phyloP scores from a whole-genome alignment of 2,329 filamentous ascomycete genomes.

The Fusarium robinianum region DNA sequence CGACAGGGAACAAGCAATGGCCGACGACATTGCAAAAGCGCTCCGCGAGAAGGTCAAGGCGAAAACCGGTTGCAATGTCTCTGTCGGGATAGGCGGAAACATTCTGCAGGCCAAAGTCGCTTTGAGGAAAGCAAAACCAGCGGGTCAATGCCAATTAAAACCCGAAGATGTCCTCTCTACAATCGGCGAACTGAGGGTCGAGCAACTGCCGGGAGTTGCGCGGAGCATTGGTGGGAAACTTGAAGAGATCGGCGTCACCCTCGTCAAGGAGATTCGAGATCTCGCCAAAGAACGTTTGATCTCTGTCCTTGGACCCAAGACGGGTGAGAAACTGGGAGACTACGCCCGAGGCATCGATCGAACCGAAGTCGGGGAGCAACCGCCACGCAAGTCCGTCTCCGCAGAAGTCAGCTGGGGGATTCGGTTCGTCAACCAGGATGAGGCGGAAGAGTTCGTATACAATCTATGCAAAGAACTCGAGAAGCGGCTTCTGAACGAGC shows the following conservation, averaged over 20 bases:
- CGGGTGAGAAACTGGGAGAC: slow-evolving; percentile 86
- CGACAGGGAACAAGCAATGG: slow-evolving; percentile 78
- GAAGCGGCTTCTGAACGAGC: slow-evolving; percentile 77
- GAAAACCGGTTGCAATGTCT: slow-evolving; percentile 83
- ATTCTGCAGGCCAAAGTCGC: slow-evolving; percentile 91
- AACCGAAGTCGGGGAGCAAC: slow-evolving; percentile 82
- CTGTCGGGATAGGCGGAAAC: slow-evolving; percentile 89
- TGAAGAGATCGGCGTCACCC: slow-evolving; percentile 80
- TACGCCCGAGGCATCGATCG: slow-evolving; percentile 88
- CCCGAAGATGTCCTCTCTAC: slow-evolving; percentile 78
- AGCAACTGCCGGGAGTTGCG: slow-evolving; percentile 88
- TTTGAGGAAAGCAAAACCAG: slow-evolving; percentile 88
- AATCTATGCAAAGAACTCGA: slow-evolving; percentile 86
- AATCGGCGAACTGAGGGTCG: slow-evolving; percentile 76
- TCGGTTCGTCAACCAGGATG: slow-evolving; percentile 86
- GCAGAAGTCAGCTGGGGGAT: slow-evolving; percentile 99
- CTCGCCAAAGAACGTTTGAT: slow-evolving; percentile 76
- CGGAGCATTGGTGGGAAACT: slow-evolving; percentile 86
- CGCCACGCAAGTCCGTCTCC: slow-evolving; percentile 89
- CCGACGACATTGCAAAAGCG: slow-evolving; percentile 66
- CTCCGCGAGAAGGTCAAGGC: slow-evolving; percentile 73
- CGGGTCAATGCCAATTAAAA: slow-evolving; percentile 86
- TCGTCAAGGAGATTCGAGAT: slow-evolving; percentile 81
- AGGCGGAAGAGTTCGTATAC: slow-evolving; percentile 88
- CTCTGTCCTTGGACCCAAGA: slow-evolving; percentile 83